These are phyloP conservation scores for Tricholoma furcatifolium DNA, from an alignment of 768 basidiomycete genomes.

Conservation along the genomic window DNA sequence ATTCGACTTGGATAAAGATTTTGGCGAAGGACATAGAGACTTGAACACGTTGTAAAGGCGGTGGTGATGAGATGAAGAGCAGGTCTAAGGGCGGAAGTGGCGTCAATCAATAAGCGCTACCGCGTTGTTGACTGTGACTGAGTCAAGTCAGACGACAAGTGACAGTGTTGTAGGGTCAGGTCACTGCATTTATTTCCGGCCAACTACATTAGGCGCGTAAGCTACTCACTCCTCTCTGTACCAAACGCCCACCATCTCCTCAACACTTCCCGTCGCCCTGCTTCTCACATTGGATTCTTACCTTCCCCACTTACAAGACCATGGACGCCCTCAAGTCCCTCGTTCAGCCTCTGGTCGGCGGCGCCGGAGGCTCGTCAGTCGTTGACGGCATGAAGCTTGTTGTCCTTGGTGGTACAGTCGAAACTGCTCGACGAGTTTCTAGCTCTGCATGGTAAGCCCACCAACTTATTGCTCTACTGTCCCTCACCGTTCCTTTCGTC, in stretches of 20 bases:
- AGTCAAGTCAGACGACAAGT: conserved; percentile 13
- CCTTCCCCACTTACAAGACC: conserved; percentile 9
- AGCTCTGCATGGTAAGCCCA: conserved; percentile 73
- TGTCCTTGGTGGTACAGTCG: conserved; percentile 84
- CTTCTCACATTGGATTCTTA: conserved; percentile 22
- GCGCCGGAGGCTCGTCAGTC: conserved; percentile 72
- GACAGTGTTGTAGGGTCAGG: conserved; percentile 7
- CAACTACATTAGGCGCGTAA: conserved; percentile 17
- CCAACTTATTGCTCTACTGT: background rate
- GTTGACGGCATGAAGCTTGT: conserved; percentile 90
- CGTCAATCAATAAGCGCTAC: conserved; percentile 6
- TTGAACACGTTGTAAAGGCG: too few species aligned
- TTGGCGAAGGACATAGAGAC: too few species aligned
- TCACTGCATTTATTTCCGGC: conserved; percentile 18
- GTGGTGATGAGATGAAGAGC: too few species aligned
- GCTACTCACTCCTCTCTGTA: conserved; percentile 10
- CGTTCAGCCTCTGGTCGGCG: conserved; percentile 76
- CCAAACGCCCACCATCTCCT: conserved; percentile 13
- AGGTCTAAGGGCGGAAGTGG: too few species aligned
- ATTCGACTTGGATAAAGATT: too few species aligned
- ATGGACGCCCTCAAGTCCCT: conserved; percentile 86
- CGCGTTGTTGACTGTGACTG: conserved; percentile 21
- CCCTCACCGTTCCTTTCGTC: background rate
- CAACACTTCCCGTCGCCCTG: conserved; percentile 1
- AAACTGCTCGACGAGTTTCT: conserved; percentile 79